Evolutionary conservation across 306 rosid genomes (phyloP).

Genomic region (Ormosia emarginata): DNA sequence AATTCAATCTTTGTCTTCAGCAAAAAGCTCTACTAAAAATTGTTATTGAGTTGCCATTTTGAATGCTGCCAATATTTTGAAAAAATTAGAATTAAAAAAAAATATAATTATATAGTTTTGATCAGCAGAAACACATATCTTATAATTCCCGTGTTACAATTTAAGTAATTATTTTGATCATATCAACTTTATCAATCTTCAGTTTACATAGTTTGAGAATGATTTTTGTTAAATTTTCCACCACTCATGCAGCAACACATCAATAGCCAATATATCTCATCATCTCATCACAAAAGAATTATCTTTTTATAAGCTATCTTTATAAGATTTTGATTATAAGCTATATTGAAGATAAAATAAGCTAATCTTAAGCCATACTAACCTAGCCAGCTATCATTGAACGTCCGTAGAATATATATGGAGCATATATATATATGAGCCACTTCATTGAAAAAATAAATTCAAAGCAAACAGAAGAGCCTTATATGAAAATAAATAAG

Average conservation of each 20-base stretch:
- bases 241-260: neutral
- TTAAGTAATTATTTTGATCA: neutral
- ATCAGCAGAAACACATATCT: slow-evolving; percentile 9
- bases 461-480: neutral
- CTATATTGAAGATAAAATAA: no score
- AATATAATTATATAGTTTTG: no score
- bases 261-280: neutral
- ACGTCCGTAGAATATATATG: neutral
- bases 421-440: neutral
- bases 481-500: no score
- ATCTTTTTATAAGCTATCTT: no score
- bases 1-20: no score
- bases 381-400: neutral
- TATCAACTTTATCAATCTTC: neutral
- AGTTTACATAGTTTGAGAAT: neutral
- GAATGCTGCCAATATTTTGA: no score
- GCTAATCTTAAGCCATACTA: no score
- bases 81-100: no score
- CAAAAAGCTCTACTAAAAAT: no score
- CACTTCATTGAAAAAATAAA: neutral
- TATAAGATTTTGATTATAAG: no score
- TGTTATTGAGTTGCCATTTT: no score
- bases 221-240: neutral
- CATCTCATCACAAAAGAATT: neutral
- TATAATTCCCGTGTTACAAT: neutral